Evolutionary conservation across 2,329 filamentous ascomycete genomes (phyloP), one percentile per base, ranked within the genome.

Genomic region (Fusarium gaditjirri): DNA sequence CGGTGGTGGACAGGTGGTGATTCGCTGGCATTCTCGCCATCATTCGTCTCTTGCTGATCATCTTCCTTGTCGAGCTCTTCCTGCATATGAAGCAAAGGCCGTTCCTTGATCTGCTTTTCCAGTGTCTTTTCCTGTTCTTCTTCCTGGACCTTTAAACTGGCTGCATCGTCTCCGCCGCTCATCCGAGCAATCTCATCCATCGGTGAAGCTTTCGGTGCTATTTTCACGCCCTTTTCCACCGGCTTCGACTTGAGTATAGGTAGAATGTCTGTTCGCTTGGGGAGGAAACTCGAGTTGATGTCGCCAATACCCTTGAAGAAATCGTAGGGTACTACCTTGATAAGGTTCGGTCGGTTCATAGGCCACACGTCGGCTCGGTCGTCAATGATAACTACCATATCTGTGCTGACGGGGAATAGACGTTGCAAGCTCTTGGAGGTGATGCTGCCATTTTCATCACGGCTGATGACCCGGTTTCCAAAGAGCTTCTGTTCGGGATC

Each of bases 361-460:
- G 90, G 90, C 96, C 96, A 99, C 12, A 99, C 95, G 80, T 99
- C 96, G 58, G 94, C 94, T 74, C 96, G 90, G 81, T 99, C 96
- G 79, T 99, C 96, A 73, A 99, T 99, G 76, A 99, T 98, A 65
- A 98, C 95, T 2, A 98, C 97, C 96, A 99, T 99, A 82, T 97
- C 95, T 10, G 95, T 98, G 82, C 97, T 97, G 66, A 97, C 94
- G 9, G 97, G 96, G 80, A 99, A 99, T 19, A 99, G 83, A 12
- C 96, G 90, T 78, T 96, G 93, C 35, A 99, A 85, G 74, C 91
- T 96, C 86, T 99, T 99, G 65, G 93, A 91, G 6, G 92, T 93
- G 81, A 98, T 91, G 80, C 93, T 98, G 60, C 95, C 95, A 79
- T 97, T 99, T 83, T 99, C 96, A 80, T 98, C 95, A 77, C 96